Evolutionary conservation across 495 filamentous ascomycete species (phyloP).

Genomic region (Aspergillus sparsus): DNA sequence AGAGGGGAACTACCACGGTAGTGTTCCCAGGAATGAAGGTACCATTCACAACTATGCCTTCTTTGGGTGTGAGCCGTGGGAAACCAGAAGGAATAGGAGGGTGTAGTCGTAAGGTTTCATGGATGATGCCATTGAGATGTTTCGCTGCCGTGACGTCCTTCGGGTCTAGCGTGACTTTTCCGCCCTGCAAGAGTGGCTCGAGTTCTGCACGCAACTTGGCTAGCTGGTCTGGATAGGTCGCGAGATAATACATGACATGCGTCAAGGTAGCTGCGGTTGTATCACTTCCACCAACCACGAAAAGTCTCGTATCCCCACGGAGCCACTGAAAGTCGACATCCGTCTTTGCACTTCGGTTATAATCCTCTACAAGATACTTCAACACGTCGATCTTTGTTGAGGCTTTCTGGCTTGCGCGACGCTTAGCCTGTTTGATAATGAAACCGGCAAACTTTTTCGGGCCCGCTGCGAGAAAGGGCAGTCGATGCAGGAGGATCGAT

Average conservation of each 20-base stretch:
- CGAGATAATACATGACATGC: conserved; percentile 5
- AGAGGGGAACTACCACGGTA: not conserved
- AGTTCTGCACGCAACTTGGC: not conserved
- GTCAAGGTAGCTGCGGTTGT: conserved; percentile 8
- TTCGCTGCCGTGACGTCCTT: not conserved
- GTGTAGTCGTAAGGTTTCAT: conserved; percentile 9
- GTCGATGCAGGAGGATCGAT: too few species aligned
- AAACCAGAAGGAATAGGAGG: conserved; percentile 7
- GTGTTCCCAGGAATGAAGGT: conserved; percentile 8
- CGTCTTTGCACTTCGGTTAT: not conserved
- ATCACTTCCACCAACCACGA: conserved; percentile 10
- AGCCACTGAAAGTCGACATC: not conserved
- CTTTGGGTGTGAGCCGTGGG: conserved; percentile 5
- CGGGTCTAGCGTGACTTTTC: not conserved
- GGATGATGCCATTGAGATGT: conserved; percentile 5
- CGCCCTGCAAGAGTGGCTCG: not conserved
- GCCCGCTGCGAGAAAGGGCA: too few species aligned
- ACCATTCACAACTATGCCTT: not conserved
- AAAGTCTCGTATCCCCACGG: not conserved
- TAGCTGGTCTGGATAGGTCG: not conserved
- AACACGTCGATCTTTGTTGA: not conserved
- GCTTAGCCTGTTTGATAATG: too few species aligned
- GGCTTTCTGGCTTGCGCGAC: not conserved
- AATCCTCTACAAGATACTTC: not conserved
- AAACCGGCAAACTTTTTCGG: too few species aligned